A percentile compares a stretch with the other conserved stretches of the same genome.
These are phyloP conservation scores for Citrullus colocynthis DNA, from an alignment of 306 rosid species.

Conservation along the genomic window DNA sequence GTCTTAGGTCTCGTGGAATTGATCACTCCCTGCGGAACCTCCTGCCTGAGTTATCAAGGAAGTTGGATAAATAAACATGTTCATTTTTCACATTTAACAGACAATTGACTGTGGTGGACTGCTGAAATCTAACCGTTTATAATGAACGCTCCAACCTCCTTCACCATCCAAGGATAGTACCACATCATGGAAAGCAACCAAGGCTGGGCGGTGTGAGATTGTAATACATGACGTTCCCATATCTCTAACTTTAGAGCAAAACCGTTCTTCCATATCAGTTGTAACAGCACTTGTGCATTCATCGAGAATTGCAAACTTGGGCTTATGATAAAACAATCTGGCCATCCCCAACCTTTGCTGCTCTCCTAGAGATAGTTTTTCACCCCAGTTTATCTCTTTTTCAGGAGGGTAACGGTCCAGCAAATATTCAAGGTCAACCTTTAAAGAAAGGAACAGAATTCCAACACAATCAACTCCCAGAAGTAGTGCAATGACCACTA, in stretches of 20 bases:
- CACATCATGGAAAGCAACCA: constrained; percentile 94
- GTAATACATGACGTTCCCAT: constrained; percentile 99
- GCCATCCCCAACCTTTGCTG: constrained; percentile 99
- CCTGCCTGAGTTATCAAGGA: constrained; percentile 50
- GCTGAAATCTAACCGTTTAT: constrained; percentile 46
- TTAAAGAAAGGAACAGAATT: constrained; percentile 17
- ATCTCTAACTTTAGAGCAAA: constrained; percentile 91
- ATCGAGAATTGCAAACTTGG: constrained; percentile 96
- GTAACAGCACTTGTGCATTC: constrained; percentile 99
- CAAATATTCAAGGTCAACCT: constrained; percentile 98
- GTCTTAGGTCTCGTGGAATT: constrained; percentile 39
- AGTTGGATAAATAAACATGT: constrained; percentile 19
- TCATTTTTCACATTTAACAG: constrained; percentile 9
- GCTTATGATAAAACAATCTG: constrained; percentile 93
- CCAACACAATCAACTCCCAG: not conserved
- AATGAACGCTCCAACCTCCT: constrained; percentile 94
- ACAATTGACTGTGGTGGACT: constrained; percentile 7
- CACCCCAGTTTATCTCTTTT: constrained; percentile 95
- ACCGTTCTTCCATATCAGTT: constrained; percentile 99
- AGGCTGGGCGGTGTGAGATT: constrained; percentile 96
- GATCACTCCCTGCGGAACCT: constrained; percentile 35
- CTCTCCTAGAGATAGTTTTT: constrained; percentile 92
- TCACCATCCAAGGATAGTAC: constrained; percentile 96
- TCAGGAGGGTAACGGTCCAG: constrained; percentile 83
- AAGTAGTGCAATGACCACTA: not conserved